Base-by-base conservation (phyloP, 352 stramenopile species). In the Hyphochytrium catenoides region DNA sequence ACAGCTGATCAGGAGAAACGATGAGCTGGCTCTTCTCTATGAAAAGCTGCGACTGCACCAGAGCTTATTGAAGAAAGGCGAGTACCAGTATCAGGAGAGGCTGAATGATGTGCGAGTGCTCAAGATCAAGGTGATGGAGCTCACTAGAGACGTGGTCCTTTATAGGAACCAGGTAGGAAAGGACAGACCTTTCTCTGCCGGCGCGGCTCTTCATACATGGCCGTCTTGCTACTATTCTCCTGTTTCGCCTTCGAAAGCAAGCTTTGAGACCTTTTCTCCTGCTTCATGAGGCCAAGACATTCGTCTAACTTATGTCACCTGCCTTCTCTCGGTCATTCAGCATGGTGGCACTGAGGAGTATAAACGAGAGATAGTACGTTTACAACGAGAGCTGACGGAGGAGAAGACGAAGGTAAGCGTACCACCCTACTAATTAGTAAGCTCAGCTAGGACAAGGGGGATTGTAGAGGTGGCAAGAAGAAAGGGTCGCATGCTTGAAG, bases 41-140 rank as follows among this genome's bases (percentile, higher is more conserved):
- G 86, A 96, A 52, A 95, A 95, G 51, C 74, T 95, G 31, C 94
- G 93, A 56, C 91, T 96, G 26, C 77, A 94, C 49, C 73, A 94
- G 45, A 88, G 59, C 20, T 94, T 76, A 14, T 59, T 95, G 19
- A 66, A 56, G 27, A 90, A 88, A 40, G 27, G 84, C 22, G 83
- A 95, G 53, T 61, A 67, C 18, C 74, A 91, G 52, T 95, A 95
- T 54, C 62, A 77, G 19, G 72, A 87, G 44, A 62, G 79, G 11
- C 45, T 95, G 42, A 67, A 93, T 30, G 81, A 95, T 44, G 89
- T 95, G 30, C 67, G 77, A 24, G 63, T 95, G 26, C 52, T 96
- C 15, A 93, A 93, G 51, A 55, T 95, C 23, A 96, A 95, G 60
- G 62, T 93, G 36, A 75, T 59, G 33, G 79, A 95, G 36, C 56